Base-by-base conservation (phyloP, 768 basidiomycete genomes). In the Lactarius sp. region DNA sequence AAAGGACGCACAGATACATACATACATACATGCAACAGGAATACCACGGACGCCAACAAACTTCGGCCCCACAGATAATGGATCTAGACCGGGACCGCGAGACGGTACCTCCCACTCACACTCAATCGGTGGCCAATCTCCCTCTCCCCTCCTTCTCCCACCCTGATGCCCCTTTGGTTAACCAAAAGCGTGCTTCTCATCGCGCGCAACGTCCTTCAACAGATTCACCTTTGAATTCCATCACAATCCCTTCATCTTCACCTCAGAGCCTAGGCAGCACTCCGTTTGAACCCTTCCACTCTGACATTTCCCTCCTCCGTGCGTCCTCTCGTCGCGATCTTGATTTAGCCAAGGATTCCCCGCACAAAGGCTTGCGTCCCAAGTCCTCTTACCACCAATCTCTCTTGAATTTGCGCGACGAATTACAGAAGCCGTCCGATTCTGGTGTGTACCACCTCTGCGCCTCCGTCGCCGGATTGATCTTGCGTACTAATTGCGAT, bases 211-310 rank as follows among this genome's bases (percentile, higher is more conserved):
- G 79, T 62, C 79, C 79, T 18, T 75, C 79, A 0, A 79, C 80
- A 6, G 77, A 81, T 3, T 78, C 81, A 55, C 72, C 77, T 18
- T 74, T 77, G 10, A 80, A 84, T 58, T 82, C 83, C 42, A 78
- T 80, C 14, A 65, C 71, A 34, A 37, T 44, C 36, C 14, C 54
- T 8, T 41, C 66, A 27, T 53, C 69, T 55, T 60, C 44, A 2
- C 36, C 68, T 27, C 59, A 60, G 50, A 68, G 60, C 62, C 70
- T 68, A 49, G 51, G 59, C 56, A 58, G 27, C 49, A 56, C 59
- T 33, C 46, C 65, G 1, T 52, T 61, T 59, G 60, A 66, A 13
- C 50, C 66, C 18, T 47, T 52, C 55, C 39, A 22, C 34, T 64
- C 62, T 52, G 51, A 55, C 3, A 31, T 16, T 22, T 6, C 57